Evolutionary conservation across 2,329 filamentous ascomycete genomes (phyloP).

Genomic region (Chrysosporium queenslandicum): DNA sequence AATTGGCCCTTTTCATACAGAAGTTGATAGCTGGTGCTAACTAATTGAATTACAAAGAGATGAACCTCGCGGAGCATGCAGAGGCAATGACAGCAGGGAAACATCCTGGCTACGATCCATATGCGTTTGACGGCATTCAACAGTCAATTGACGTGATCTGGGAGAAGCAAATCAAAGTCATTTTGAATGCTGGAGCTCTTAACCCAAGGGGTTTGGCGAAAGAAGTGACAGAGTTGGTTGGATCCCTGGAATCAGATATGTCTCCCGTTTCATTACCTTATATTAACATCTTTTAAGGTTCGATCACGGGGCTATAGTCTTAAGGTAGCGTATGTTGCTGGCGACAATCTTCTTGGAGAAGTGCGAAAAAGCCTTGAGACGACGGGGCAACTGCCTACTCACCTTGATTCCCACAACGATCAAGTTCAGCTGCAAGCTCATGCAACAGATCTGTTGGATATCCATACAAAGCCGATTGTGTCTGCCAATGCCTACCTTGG

Average conservation of each 20-base stretch:
- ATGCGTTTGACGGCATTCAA: constrained; percentile 42
- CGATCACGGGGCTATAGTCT: constrained; percentile 28
- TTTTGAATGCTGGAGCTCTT: constrained; percentile 48
- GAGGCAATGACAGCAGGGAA: constrained; percentile 32
- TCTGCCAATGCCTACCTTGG: constrained; percentile 47
- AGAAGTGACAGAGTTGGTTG: constrained; percentile 35
- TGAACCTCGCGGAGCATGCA: constrained; percentile 41
- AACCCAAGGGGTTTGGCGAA: constrained; percentile 46
- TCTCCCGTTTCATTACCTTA: background rate
- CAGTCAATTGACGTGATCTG: constrained; percentile 39
- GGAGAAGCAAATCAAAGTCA: constrained; percentile 44
- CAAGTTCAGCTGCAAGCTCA: constrained; percentile 29
- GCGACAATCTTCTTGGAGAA: constrained; percentile 35
- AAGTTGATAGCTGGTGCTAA: background rate
- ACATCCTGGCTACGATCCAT: constrained; percentile 39
- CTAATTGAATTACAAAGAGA: constrained; percentile 26
- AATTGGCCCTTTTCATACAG: background rate
- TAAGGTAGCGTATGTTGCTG: constrained; percentile 38
- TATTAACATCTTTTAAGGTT: constrained; percentile 21
- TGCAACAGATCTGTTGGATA: constrained; percentile 32
- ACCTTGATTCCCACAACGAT: constrained; percentile 36
- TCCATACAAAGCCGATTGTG: constrained; percentile 30
- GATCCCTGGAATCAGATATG: constrained; percentile 4
- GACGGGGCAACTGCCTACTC: constrained; percentile 27
- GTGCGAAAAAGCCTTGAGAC: constrained; percentile 27